Evolutionary conservation across 225 moss, liverwort and hornwort genomes (phyloP), one percentile per base, ranked within the genome.

Genomic region (Sphagnum contortum): DNA sequence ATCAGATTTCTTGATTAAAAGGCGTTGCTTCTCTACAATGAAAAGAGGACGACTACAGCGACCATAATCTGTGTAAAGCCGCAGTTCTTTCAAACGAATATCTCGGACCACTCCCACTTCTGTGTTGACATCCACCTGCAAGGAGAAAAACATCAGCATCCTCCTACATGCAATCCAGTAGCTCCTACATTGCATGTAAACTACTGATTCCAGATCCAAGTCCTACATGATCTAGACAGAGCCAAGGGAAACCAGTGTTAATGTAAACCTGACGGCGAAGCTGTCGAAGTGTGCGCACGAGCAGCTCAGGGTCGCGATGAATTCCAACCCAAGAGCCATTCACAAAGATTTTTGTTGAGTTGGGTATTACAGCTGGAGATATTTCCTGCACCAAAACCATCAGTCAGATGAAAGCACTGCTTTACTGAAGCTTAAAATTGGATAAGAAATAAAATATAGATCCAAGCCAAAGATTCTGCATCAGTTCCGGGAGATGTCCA

Each of bases 291-390:
- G 93, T 93, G 8, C 91, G 83, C 50, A 98, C 98, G 63, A 98
- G 91, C 70, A 91, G 77, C 67, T 98, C 98, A 66, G 98, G 98
- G 60, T 98, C 77, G 64, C 98, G 93, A 80, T 98, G 98, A 65
- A 98, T 98, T 73, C 98, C 98, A 63, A 98, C 98, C 98, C 98
- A 98, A 14, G 87, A 84, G 45, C 98, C 98, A 74, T 98, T 98
- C 12, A 98, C 98, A 60, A 98, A 98, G 67, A 98, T 93, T 71
- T 98, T 98, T 59, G 98, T 98, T 8, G 98, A 98, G 66, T 93
- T 93, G 9, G 98, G 93, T 63, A 98, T 98, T 57, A 98, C 98
- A 65, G 93, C 98, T 6, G 98, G 98, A 2, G 98, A 98, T 4
- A 98, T 98, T 83, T 98, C 98, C 77, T 78, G 74, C 49, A 73